Evolutionary conservation across 2,329 filamentous ascomycete genomes (phyloP), one percentile per base, ranked within the genome.

Genomic region (Alternaria angustiovoidea): DNA sequence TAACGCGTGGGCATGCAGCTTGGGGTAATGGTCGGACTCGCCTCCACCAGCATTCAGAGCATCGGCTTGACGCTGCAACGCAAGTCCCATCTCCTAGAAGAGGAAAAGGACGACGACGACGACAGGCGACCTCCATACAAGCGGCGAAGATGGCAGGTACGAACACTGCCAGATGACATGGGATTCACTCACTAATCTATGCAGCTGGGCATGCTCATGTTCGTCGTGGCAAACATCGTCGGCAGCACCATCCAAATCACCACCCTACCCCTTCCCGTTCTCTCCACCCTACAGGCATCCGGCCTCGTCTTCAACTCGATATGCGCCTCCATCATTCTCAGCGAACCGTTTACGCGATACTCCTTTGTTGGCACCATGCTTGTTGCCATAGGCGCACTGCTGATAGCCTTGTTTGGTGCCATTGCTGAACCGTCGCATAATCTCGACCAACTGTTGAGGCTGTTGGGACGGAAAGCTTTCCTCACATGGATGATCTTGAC

Each of bases 271-370:
- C 84, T 99, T 22, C 95, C 95, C 20, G 93, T 99, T 6, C 87
- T 99, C 34, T 98, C 94, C 57, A 97, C 95, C 1, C 84, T 99
- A 38, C 95, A 99, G 81, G 68, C 86, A 76, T 96, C 94, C 4
- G 95, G 95, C 44, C 86, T 99, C 56, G 95, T 99, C 63, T 99
- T 99, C 85, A 99, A 99, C 83, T 97, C 94, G 58, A 93, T 98
- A 79, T 97, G 96, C 84, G 95, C 95, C 63, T 96, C 93, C 44
- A 82, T 98, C 58, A 92, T 98, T 72, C 86, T 99, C 48, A 90
- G 91, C 73, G 94, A 99, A 80, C 92, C 94, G 5, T 99, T 98
- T 80, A 98, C 95, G 53, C 88, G 87, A 77, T 96, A 93, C 86
- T 97, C 94, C n/a, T 85, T 96, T 38, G 87, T 92, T 72, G 95